Evolutionary conservation across 1,139 yeast species (phyloP).

Genomic region (Scheffersomyces cryptocercus): DNA sequence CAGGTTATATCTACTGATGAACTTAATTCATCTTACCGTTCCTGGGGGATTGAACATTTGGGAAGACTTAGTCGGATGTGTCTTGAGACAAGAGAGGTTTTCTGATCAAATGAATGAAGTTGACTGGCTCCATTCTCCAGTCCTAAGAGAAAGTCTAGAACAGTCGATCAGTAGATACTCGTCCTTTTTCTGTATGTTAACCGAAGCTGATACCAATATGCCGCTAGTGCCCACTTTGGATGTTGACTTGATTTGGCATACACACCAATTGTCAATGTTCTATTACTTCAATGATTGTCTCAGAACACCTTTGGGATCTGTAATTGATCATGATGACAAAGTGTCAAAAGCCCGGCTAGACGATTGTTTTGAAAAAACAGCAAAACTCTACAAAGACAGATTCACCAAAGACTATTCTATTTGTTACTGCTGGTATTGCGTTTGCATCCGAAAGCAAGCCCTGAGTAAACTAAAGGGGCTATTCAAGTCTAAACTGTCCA

Average conservation of each 20-base stretch:
- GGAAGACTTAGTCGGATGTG: conserved; percentile 34
- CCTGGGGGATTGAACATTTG: conserved; percentile 14
- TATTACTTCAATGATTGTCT: conserved; percentile 24
- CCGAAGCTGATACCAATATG: conserved; percentile 5
- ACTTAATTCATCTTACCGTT: conserved; percentile 22
- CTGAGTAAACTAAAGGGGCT: conserved; percentile 7
- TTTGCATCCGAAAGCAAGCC: conserved; percentile 7
- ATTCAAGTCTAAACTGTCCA: conserved; percentile 5
- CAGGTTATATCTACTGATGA: conserved; percentile 18
- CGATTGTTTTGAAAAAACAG: conserved; percentile 20
- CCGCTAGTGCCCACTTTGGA: conserved; percentile 40
- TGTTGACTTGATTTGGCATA: conserved; percentile 43
- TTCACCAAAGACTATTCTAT: conserved; percentile 26
- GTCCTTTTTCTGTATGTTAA: conserved; percentile 25
- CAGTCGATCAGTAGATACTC: conserved; percentile 25
- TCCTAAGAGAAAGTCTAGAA: conserved; percentile 17
- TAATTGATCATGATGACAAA: conserved; percentile 32
- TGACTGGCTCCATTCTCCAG: conserved; percentile 29
- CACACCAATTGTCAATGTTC: conserved; percentile 32
- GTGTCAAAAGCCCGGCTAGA: conserved; percentile 22
- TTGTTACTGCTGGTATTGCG: conserved; percentile 30
- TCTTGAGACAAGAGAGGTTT: conserved; percentile 32
- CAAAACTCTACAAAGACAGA: conserved; percentile 16
- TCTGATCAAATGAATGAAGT: conserved; percentile 28
- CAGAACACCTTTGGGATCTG: conserved; percentile 4